These are phyloP conservation scores for Amaranthus tricolor DNA, from an alignment of 179 eudicot genomes.

Conservation along the genomic window DNA sequence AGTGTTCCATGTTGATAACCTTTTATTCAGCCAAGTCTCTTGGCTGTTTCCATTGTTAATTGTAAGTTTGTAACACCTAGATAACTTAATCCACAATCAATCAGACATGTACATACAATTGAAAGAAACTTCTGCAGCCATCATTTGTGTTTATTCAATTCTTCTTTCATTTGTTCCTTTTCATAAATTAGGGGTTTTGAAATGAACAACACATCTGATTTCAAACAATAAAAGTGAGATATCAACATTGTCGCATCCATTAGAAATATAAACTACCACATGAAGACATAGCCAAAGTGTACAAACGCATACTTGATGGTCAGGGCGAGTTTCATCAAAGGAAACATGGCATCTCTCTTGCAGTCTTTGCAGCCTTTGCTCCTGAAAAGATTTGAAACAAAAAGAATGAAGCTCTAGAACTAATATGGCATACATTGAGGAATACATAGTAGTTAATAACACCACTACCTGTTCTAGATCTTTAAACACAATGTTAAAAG, in stretches of 20 bases:
- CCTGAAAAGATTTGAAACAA: slow-evolving; percentile 42
- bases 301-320: slow-evolving; percentile 62
- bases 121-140: background rate
- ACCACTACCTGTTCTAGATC: background rate
- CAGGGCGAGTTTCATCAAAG: slow-evolving; percentile 64
- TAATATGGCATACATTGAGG: background rate
- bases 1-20: background rate
- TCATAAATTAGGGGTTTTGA: background rate
- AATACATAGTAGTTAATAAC: background rate
- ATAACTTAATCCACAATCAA: background rate
- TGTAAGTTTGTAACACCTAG: background rate
- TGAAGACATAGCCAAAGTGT: background rate
- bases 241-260: background rate
- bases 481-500: too few relatives aligned
- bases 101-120: too few relatives aligned
- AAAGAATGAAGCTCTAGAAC: background rate
- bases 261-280: background rate
- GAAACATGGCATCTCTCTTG: slow-evolving; percentile 58
- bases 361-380: slow-evolving; percentile 56
- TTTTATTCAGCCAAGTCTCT: background rate
- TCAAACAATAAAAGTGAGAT: background rate
- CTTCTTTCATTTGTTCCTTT: background rate
- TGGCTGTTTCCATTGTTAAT: background rate
- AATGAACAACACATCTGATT: background rate
- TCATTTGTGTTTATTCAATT: background rate